These are phyloP conservation scores for Pyrenula massariospora DNA, from an alignment of 495 filamentous ascomycete genomes.

Conservation along the genomic window DNA sequence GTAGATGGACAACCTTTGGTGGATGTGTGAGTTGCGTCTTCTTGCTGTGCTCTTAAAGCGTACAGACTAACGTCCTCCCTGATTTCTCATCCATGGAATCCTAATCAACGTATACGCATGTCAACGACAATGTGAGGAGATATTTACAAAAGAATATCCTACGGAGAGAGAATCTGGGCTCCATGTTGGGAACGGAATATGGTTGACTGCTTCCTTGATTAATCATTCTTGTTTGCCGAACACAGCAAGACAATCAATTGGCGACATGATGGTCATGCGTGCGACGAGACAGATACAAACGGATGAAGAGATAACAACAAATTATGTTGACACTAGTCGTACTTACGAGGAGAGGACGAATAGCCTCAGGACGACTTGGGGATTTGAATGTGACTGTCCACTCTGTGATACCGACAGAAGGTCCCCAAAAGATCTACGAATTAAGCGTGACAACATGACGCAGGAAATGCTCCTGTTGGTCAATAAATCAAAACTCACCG, in stretches of 20 bases:
- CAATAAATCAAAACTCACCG: too few species aligned
- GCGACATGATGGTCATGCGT: conserved; percentile 47
- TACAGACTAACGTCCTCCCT: not conserved
- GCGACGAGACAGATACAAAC: conserved; percentile 29
- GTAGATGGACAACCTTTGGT: conserved; percentile 36
- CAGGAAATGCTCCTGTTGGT: too few species aligned
- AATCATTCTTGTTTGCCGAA: conserved; percentile 45
- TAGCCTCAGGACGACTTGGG: conserved; percentile 21
- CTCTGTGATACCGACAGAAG: conserved; percentile 23
- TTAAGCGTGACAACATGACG: too few species aligned
- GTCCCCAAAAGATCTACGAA: not conserved
- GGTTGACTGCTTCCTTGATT: conserved; percentile 40
- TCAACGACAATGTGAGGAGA: conserved; percentile 17
- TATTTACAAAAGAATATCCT: not conserved
- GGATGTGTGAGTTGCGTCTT: conserved; percentile 30
- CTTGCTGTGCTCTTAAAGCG: not conserved
- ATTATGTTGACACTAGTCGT: conserved; percentile 19
- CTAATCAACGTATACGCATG: conserved; percentile 26
- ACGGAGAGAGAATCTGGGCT: conserved; percentile 13
- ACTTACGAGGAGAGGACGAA: conserved; percentile 7
- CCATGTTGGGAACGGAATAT: conserved; percentile 40
- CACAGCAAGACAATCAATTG: conserved; percentile 36
- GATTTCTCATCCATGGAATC: conserved; percentile 24
- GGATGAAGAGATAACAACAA: conserved; percentile 36
- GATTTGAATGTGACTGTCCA: conserved; percentile 34